Conservation (phyloP, 495 filamentous ascomycete species). For the Jackrogersella minutella region DNA sequence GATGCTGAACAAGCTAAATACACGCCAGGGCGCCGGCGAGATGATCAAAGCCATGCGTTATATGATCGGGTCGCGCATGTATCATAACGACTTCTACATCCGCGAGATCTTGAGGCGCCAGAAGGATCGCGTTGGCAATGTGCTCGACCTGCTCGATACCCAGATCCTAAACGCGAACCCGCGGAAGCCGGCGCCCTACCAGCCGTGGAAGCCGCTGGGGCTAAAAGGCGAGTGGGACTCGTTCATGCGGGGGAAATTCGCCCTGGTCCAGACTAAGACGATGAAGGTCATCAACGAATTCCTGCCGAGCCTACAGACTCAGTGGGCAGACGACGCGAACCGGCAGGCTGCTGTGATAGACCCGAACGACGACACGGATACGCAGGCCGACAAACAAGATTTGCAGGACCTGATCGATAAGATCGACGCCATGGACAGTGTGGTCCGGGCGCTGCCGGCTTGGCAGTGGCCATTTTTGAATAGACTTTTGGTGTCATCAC, state of each 20-base stretch:
- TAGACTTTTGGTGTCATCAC: background rate
- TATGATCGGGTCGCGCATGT: background rate
- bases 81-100: background rate
- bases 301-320: background rate
- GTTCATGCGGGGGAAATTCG: background rate
- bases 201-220: background rate
- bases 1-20: background rate
- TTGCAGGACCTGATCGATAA: background rate
- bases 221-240: background rate
- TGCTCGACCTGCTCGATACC: no score
- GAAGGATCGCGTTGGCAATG: no score
- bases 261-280: background rate
- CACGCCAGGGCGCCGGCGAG: background rate
- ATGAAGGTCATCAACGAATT: background rate
- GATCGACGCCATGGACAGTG: background rate
- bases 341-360: background rate
- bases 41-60: background rate
- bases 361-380: background rate
- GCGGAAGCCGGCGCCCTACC: background rate
- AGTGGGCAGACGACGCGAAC: background rate
- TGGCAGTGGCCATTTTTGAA: background rate
- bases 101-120: no score
- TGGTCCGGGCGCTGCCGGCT: background rate
- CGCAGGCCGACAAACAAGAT: background rate
- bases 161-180: background rate